Conservation (phyloP, 176 grass and related monocot genomes). For the Zea mays region Zm-B73-REFERENCE-NAM-5.0 NC_050096.1:13056501-13057000, state of each 20-base stretch:
- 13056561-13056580: constrained; percentile 22
- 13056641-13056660: not conserved
- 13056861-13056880: not conserved
- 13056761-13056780: constrained; percentile 21
- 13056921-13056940: not conserved
- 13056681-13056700: constrained; percentile 9
- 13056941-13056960: not conserved
- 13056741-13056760: not conserved
- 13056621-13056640: not conserved
- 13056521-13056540: not conserved
- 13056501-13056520: constrained; percentile 32
- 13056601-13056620: constrained; percentile 55
- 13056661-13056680: constrained; percentile 23
- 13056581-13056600: constrained; percentile 49
- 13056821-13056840: constrained; percentile 11
- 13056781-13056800: constrained; percentile 37
- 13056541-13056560: not conserved
- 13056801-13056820: not conserved
- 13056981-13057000: not conserved
- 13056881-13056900: not conserved
- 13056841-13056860: not conserved
- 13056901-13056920: constrained; percentile 12
- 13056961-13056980: not conserved
- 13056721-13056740: not conserved
- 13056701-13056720: not conserved